phyloP scores from a whole-genome alignment of 805 yeast species.

The Barnettozyma californica region DNA sequence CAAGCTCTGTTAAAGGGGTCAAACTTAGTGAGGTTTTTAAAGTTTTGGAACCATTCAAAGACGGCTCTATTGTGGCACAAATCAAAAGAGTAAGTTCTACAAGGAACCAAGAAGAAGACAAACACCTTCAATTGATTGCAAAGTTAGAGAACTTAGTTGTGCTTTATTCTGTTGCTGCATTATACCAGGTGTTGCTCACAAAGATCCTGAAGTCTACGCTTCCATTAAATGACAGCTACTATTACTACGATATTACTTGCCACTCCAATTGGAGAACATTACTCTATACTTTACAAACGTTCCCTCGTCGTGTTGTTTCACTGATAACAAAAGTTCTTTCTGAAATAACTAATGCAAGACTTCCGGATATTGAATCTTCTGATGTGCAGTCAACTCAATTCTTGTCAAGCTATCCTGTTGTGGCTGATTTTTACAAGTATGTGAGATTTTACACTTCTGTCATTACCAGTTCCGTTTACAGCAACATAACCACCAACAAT shows the following conservation, averaged over 20 bases:
- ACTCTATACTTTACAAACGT: slow-evolving; percentile 37
- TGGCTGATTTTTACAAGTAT: slow-evolving; percentile 9
- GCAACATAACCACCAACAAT: slow-evolving; percentile 15
- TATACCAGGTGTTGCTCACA: slow-evolving; percentile 32
- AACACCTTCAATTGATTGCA: slow-evolving; percentile 13
- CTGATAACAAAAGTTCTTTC: slow-evolving; percentile 18
- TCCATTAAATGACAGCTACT: slow-evolving; percentile 38
- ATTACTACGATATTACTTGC: slow-evolving; percentile 39
- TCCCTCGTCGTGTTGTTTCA: slow-evolving; percentile 25
- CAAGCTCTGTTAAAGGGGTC: background rate
- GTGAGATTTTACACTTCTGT: slow-evolving; percentile 10
- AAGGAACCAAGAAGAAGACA: background rate
- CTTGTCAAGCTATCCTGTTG: slow-evolving; percentile 7
- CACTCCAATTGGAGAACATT: slow-evolving; percentile 28
- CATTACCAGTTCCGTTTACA: slow-evolving; percentile 14
- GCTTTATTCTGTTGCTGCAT: slow-evolving; percentile 28
- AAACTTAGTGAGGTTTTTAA: background rate
- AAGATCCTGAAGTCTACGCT: slow-evolving; percentile 36
- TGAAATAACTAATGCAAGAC: slow-evolving; percentile 22
- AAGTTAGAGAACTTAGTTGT: slow-evolving; percentile 26
- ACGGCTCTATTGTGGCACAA: slow-evolving; percentile 6
- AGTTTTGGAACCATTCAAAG: slow-evolving; percentile 8
- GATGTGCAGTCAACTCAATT: slow-evolving; percentile 10
- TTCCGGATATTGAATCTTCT: slow-evolving; percentile 9
- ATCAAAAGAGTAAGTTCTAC: background rate